These are phyloP conservation scores for Cupressus sempervirens DNA, from an alignment of 75 land plant species.

Conservation along the genomic window DNA sequence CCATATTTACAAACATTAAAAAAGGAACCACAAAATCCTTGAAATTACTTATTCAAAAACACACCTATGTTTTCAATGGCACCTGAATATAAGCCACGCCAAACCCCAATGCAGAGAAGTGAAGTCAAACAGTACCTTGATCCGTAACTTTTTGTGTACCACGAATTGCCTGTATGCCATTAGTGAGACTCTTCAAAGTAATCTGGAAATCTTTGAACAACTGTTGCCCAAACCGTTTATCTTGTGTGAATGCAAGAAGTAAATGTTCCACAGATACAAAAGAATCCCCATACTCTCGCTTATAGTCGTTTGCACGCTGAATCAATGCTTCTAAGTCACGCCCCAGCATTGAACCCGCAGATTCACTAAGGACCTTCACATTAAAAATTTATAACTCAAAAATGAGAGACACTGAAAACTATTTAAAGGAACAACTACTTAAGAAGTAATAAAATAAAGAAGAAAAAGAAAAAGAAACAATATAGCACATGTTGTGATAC, in stretches of 20 bases:
- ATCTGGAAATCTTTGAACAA: constrained; percentile 78
- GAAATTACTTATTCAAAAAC: background rate
- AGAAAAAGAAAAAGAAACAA: background rate
- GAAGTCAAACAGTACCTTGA: constrained; percentile 52
- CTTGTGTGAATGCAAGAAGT: constrained; percentile 61
- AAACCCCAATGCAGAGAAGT: background rate
- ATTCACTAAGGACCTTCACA: constrained; percentile 67
- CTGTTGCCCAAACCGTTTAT: constrained; percentile 84
- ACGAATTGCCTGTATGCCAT: constrained; percentile 70
- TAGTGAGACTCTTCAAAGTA: constrained; percentile 46
- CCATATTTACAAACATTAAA: background rate
- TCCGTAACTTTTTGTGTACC: constrained; percentile 83
- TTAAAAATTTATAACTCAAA: background rate
- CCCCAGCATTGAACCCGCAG: constrained; percentile 80
- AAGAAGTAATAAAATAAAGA: background rate
- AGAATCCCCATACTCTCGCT: constrained; percentile 81
- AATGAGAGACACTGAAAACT: background rate
- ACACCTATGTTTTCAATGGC: background rate
- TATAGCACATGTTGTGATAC: background rate
- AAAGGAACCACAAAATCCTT: background rate
- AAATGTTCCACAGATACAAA: constrained; percentile 93
- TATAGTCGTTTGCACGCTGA: constrained; percentile 60
- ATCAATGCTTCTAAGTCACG: constrained; percentile 63
- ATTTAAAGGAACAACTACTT: background rate
- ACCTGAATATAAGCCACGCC: background rate